These are phyloP conservation scores for Uncinocarpus reesii DNA, from an alignment of 2,329 filamentous ascomycete genomes.

Conservation along the genomic window DNA sequence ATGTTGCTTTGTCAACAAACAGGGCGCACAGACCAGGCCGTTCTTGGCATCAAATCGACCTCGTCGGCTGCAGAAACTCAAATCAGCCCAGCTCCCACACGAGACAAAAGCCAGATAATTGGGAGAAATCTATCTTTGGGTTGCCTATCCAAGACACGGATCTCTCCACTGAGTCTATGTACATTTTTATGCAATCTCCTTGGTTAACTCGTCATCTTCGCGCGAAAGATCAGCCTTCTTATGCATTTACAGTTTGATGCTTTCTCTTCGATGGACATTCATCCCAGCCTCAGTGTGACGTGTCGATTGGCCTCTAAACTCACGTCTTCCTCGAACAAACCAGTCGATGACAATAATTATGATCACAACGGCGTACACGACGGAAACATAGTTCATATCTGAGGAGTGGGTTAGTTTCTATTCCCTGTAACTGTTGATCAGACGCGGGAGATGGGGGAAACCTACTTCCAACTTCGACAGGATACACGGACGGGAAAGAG, in stretches of 20 bases:
- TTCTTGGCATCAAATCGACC: constrained; percentile 4
- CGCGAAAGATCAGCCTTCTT: too few species aligned
- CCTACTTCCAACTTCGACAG: constrained; percentile 29
- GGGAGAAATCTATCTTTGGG: background rate
- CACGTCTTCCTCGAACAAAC: constrained; percentile 25
- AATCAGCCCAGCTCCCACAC: too few species aligned
- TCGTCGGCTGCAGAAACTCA: too few species aligned
- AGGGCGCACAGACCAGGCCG: background rate
- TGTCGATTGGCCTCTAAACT: constrained; percentile 24
- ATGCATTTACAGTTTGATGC: too few species aligned
- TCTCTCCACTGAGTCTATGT: background rate
- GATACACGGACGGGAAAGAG: constrained; percentile 32
- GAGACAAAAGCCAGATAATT: background rate
- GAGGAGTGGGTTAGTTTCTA: background rate
- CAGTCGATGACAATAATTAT: constrained; percentile 30
- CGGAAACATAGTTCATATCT: constrained; percentile 38
- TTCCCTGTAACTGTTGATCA: background rate
- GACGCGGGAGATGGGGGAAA: constrained; percentile 11
- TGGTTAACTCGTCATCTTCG: background rate
- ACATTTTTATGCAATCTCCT: constrained; percentile 1
- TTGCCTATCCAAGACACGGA: background rate
- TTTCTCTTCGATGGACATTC: constrained; percentile 3
- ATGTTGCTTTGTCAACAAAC: constrained; percentile 1
- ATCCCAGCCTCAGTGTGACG: constrained; percentile 20
- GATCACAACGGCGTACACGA: constrained; percentile 29